Conservation (phyloP, 2,329 filamentous ascomycete species). For the Cercospora sp. region DNA sequence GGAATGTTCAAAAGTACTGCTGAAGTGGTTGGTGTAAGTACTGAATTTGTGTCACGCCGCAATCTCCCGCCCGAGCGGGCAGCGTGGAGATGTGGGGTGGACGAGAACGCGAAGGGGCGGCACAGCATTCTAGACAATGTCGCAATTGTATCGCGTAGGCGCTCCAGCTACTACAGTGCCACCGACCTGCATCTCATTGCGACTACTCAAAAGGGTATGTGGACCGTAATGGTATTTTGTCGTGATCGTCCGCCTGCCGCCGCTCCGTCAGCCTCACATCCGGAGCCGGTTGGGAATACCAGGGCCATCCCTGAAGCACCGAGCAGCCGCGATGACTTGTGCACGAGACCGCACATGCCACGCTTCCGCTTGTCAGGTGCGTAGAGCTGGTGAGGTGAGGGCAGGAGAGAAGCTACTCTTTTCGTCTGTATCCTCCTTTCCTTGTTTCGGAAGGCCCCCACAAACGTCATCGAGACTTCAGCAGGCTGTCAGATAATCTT, state of each 20-base stretch:
- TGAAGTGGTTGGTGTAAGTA: not conserved
- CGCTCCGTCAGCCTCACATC: not conserved
- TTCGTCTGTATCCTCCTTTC: not conserved
- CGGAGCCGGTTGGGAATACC: not conserved
- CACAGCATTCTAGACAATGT: slow-evolving; percentile 1
- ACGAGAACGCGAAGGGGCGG: not conserved
- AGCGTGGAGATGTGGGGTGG: slow-evolving; percentile 1
- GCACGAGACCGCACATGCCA: not conserved
- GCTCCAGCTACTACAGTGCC: not conserved
- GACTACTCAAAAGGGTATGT: not conserved
- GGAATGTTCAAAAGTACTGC: not conserved
- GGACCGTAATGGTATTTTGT: not conserved
- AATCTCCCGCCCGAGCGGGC: not conserved
- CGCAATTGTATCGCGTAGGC: not conserved
- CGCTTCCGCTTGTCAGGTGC: not conserved
- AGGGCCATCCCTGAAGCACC: not conserved
- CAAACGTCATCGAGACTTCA: slow-evolving; percentile 5
- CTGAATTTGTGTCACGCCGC: not conserved
- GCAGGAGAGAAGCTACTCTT: not conserved
- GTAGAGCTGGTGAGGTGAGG: not conserved
- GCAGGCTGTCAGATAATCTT: slow-evolving; percentile 3
- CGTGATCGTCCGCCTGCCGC: not conserved
- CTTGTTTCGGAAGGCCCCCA: slow-evolving; percentile 1
- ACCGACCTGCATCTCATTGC: not conserved
- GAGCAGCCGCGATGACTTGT: not conserved